These are phyloP conservation scores for Linnemannia zychae DNA, from an alignment of 192 early-diverging fungal genomes.

Conservation along the genomic window DNA sequence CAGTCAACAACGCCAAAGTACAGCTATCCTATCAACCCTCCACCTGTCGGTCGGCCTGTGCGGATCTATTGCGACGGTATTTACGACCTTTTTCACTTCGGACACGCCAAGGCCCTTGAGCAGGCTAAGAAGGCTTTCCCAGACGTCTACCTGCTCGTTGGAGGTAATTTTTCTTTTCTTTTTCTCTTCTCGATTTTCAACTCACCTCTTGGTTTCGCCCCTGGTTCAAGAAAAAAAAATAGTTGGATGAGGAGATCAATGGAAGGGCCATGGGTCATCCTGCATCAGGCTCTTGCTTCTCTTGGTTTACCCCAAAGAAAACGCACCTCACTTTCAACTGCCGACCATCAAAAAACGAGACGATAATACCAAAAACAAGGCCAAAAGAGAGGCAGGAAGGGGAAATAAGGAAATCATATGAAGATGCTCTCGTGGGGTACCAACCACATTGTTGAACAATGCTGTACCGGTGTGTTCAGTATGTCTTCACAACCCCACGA, in stretches of 20 bases:
- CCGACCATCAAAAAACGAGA: conserved; percentile 18
- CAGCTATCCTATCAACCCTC: conserved; percentile 72
- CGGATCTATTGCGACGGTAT: conserved; percentile 92
- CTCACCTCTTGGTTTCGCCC: neutral
- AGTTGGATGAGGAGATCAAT: neutral
- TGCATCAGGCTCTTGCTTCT: neutral
- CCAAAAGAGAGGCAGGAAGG: neutral
- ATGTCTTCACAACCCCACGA: neutral
- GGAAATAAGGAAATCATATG: conserved; percentile 10
- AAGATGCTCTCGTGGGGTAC: conserved; percentile 7
- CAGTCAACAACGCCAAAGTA: conserved; percentile 20
- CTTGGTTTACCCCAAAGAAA: conserved; percentile 37
- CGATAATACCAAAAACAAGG: neutral
- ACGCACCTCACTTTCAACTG: conserved; percentile 19
- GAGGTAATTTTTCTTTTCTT: conserved; percentile 53
- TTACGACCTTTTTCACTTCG: conserved; percentile 88
- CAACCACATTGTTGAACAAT: neutral
- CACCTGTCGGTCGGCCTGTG: conserved; percentile 77
- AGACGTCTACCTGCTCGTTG: conserved; percentile 82
- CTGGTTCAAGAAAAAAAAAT: neutral
- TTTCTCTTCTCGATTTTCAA: neutral
- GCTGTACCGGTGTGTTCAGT: neutral
- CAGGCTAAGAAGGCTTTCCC: conserved; percentile 88
- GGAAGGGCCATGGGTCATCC: conserved; percentile 5
- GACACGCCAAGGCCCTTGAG: conserved; percentile 83